Base-by-base conservation (phyloP, 1,284 basidiomycete species). In the Austroboletus novae-zelandiae region DNA sequence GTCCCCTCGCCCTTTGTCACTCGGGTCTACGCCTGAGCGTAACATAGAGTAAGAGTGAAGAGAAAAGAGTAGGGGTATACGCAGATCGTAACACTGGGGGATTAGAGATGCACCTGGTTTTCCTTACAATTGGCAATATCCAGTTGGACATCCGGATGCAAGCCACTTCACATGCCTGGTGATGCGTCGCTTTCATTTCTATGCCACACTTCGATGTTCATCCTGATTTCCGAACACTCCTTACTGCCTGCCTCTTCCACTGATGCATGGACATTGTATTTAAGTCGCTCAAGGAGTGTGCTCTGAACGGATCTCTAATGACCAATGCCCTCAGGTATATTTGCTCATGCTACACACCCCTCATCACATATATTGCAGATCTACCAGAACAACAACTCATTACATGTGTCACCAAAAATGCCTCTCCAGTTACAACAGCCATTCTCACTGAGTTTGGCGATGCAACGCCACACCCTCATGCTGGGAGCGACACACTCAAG, bases 51-150 rank as follows among this genome's bases (percentile, higher is more conserved):
- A n/a, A n/a, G n/a, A n/a, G n/a, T n/a, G n/a, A n/a, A n/a, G n/a
- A n/a, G n/a, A n/a, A n/a, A n/a, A n/a, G n/a, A n/a, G n/a, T n/a
- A n/a, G n/a, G n/a, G n/a, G n/a, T n/a, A n/a, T n/a, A n/a, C n/a
- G n/a, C n/a, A n/a, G n/a, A n/a, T n/a, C n/a, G n/a, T n/a, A n/a
- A n/a, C n/a, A n/a, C n/a, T n/a, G n/a, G n/a, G n/a, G 14, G 9
- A 1, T 13, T 52, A 0, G 46, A 52, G 27, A 58, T 58, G 48
- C 51, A 58, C 2, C 57, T 35, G 0, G 9, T 50, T 1, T 59
- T 58, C 25, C 11, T 58, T 0, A 48, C 50, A 0, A 51, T 47
- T 1, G 45, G 42, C 0, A 58, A 58, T 8, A 58, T 58, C n/a
- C 27, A 48, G 1, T 47, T 40, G 0, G 27, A 52, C 9, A 23